Evolutionary conservation across 495 filamentous ascomycete genomes (phyloP), one percentile per base, ranked within the genome.

Genomic region (Annulohypoxylon stygium): DNA sequence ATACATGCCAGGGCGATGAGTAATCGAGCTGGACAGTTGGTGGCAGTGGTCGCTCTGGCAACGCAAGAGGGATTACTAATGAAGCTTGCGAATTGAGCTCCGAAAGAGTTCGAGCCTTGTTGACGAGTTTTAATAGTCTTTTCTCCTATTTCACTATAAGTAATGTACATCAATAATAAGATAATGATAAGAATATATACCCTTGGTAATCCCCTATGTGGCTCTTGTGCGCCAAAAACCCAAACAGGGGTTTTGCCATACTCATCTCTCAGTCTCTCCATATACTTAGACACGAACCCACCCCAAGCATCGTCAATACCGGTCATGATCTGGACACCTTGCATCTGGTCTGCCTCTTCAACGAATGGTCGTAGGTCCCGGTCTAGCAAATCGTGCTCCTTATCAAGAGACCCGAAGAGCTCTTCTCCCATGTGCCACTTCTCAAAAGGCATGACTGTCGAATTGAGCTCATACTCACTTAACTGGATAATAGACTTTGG

Each of bases 311-410:
- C 94, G 78, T 97, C 94, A 9, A 91, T 82, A 10, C 88, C 86
- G 0, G 92, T 86, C 57, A 98, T 86, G 20, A 98, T 75, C 75
- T 98, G 94, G 33, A 99, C 80, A 0, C 90, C 95, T 77, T 97
- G 94, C 81, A 98, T 84, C 65, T 93, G 90, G 78, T 99, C 96
- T 67, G 94, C 96, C 81, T 98, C 96, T 81, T 99, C 96, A 1
- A 90, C 88, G 76, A 97, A 97, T 0, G 88, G 88, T 63, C 97
- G 86, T 33, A 98, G 76, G 78, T 99, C 97, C 18, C 94, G 86
- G 75, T 99, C 96, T 8, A 98, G 81, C 5, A 98, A 71, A 75
- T 98, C 95, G 67, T 93, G 88, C 71, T 97, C 95, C 70, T 90
- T 90, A 75, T 98, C 93, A 18, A 97, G 83, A 51, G 86, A 87